A percentile compares a stretch with the other conserved stretches of the same genome.
phyloP scores from a whole-genome alignment of 352 stramenopile genomes.

The Globisporangium carolinianum region DNA sequence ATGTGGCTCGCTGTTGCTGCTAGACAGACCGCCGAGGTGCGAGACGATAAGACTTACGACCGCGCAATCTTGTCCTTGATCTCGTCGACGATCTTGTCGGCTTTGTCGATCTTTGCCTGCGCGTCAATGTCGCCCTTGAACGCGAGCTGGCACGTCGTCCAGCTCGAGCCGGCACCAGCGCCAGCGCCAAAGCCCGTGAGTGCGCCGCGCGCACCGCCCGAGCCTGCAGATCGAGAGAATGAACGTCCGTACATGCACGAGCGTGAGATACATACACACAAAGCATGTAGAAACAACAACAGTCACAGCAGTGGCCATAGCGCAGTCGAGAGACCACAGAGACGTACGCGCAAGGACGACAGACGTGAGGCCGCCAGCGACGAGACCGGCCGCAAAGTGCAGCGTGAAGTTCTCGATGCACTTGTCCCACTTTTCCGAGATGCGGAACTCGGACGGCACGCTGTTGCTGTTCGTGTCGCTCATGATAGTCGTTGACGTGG shows the following conservation, averaged over 20 bases:
- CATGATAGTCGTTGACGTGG: background rate
- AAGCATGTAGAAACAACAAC: background rate
- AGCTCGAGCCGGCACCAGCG: constrained; percentile 67
- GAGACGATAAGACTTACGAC: constrained; percentile 9
- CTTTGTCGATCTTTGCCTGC: constrained; percentile 59
- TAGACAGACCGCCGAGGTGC: too few species aligned
- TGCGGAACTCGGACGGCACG: constrained; percentile 85
- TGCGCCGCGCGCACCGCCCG: constrained; percentile 47
- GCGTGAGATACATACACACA: background rate
- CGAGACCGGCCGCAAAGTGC: constrained; percentile 76
- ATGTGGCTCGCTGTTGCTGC: too few species aligned
- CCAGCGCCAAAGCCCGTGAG: constrained; percentile 71
- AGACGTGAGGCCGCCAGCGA: constrained; percentile 75
- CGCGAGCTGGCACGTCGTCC: constrained; percentile 80
- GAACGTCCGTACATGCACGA: background rate
- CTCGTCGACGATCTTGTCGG: constrained; percentile 67
- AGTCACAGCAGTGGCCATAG: too few species aligned
- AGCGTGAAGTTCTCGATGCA: constrained; percentile 86
- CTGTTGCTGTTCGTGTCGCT: constrained; percentile 21
- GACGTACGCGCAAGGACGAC: constrained; percentile 78
- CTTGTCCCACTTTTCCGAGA: constrained; percentile 90
- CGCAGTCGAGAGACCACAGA: background rate
- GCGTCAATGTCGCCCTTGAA: constrained; percentile 68
- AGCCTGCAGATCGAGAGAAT: constrained; percentile 25
- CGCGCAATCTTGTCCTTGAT: constrained; percentile 52